Evolutionary conservation across 202 grass and related monocot species (phyloP), one percentile per base, ranked within the genome.

Genomic region (Sporobolus alterniflorus): DNA sequence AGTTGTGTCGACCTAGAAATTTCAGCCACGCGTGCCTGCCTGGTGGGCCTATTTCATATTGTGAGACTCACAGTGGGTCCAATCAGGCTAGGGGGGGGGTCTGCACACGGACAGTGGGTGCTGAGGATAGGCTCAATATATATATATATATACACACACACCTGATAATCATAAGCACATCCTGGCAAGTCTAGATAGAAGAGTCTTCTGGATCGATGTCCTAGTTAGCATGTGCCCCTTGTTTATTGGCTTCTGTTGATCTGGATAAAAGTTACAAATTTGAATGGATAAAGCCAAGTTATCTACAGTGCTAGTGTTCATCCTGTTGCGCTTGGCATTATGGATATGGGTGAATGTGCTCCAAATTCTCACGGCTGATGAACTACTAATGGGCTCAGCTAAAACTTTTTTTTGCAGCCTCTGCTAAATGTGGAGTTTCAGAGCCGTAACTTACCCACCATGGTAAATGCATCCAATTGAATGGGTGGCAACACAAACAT

Each of bases 271-370:
- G 84, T 1, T 61, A 0, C 8, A 61, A 21, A 20, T 82, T 82
- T 17, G 36, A 81, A 25, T 76, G 69, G 6, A 69, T 46, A 9
- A 87, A 14, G 82, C 77, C 10, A 82, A 32, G 2, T 76, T 74
- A 20, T 82, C 33, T 0, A 32, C 5, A 14, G 20, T 77, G 16
- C 34, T 71, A 15, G 32, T 14, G 24, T 76, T 64, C 1, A 86
- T 17, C 30, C 1, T 18, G 7, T 79, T 47, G 1, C 73, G 52
- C 34, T 78, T 85, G 1, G 47, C 82, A 75, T 51, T 75, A 44
- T 78, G 49, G 30, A 80, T 54, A 7, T 39, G 69, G 2, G 41
- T 79, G 50, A 79, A 79, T 2, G 52, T 72, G 9, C 63, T 79
- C 51, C 26, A 79, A 20, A 52, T 79, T 40, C 51, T 85, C 13